A percentile compares a stretch with the other conserved stretches of the same genome.
phyloP scores from a whole-genome alignment of 139 green algal genomes.

The Coelastrella sp. region DNA sequence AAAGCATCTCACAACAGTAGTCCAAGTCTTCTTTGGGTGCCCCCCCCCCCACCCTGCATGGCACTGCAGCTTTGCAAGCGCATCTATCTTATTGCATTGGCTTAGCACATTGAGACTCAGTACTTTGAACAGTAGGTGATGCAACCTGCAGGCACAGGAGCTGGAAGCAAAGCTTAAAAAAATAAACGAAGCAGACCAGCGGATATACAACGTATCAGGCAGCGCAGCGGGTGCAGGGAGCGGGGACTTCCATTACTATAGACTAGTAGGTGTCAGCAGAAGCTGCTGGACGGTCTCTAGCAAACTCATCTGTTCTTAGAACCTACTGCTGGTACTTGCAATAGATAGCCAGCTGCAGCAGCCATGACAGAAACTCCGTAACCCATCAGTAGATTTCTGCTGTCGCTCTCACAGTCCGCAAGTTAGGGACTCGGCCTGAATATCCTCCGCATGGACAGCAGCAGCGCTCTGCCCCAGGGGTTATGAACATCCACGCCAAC shows the following conservation, averaged over 20 bases:
- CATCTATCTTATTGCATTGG: too few species aligned
- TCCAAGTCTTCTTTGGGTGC: too few species aligned
- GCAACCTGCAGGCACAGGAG: constrained; percentile 75
- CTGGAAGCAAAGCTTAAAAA: constrained; percentile 88
- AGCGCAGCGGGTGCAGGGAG: constrained; percentile 89
- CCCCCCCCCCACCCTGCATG: neutral
- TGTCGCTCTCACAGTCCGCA: too few species aligned
- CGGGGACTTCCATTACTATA: constrained; percentile 93
- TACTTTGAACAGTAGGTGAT: neutral
- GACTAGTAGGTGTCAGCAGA: constrained; percentile 47
- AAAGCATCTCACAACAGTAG: too few species aligned
- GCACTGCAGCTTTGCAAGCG: neutral
- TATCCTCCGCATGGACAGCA: too few species aligned
- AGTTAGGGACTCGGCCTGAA: too few species aligned
- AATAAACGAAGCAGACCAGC: constrained; percentile 87
- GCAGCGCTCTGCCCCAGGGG: too few species aligned
- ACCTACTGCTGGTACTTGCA: neutral
- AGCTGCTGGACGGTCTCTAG: neutral
- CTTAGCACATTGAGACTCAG: too few species aligned
- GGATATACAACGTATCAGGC: constrained; percentile 84
- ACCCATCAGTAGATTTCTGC: too few species aligned
- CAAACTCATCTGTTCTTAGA: neutral
- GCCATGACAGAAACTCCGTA: too few species aligned
- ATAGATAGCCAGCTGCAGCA: neutral
- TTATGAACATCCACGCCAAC: neutral